Evolutionary conservation across 495 filamentous ascomycete species (phyloP).

Genomic region (Hypoxylon cercidicola): DNA sequence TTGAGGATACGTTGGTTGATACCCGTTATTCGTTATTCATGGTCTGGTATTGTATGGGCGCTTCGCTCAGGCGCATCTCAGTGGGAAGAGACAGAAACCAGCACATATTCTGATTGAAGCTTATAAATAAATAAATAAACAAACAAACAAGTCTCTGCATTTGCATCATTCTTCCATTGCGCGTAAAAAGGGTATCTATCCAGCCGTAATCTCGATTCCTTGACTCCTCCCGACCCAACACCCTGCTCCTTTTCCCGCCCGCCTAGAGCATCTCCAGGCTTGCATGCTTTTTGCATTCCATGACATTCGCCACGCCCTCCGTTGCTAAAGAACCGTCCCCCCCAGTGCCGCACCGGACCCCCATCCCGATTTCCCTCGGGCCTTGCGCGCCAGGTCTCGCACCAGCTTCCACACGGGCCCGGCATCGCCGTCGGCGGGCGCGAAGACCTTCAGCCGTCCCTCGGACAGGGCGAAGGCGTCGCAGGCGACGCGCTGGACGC

Average conservation of each 20-base stretch:
- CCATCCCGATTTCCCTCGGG: slow-evolving; percentile 32
- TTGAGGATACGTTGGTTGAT: neutral
- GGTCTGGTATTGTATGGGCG: neutral
- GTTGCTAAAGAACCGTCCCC: neutral
- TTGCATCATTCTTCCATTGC: neutral
- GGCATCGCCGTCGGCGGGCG: slow-evolving; percentile 5
- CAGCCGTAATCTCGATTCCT: neutral
- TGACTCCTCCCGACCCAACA: neutral
- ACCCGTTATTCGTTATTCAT: neutral
- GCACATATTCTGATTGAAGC: neutral
- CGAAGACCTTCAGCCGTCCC: slow-evolving; percentile 56
- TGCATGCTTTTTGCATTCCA: neutral
- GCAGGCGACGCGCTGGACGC: slow-evolving; percentile 55
- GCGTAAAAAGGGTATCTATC: slow-evolving; percentile 28
- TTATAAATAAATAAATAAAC: neutral
- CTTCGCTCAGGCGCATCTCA: too few relatives aligned
- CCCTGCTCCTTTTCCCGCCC: neutral
- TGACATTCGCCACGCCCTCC: neutral
- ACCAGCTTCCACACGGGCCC: slow-evolving; percentile 34
- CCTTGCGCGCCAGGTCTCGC: slow-evolving; percentile 24
- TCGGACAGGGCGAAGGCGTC: slow-evolving; percentile 59
- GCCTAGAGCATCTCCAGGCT: neutral
- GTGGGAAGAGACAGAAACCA: too few relatives aligned
- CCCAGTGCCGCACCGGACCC: neutral
- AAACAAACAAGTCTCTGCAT: too few relatives aligned